Evolutionary conservation across 257 asterid genomes (phyloP), one percentile per base, ranked within the genome.

Genomic region (Thymus mandschuricus): DNA sequence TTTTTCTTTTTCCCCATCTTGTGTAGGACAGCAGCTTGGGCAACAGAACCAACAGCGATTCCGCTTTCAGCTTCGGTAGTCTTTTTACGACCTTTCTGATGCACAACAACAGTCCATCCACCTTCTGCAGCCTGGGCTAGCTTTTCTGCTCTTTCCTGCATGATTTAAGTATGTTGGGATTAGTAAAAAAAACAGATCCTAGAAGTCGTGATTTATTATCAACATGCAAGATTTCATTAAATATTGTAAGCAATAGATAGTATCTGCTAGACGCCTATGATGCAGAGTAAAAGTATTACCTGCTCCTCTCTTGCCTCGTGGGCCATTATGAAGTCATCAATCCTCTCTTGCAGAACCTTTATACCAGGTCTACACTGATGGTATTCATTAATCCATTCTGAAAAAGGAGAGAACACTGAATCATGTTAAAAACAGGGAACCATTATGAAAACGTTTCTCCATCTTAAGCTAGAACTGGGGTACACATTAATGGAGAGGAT

Each of bases 81-180:
- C 89, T 92, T 95, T 75, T 95, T 95, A 83, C 99, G 84, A 58
- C 99, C 98, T 81, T 85, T 95, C 12, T 95, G 96, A 62, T 95
- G 98, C 69, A 84, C 21, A 21, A 21, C 21, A 21, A 95, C 97
- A 1, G 96, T 88, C 97, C 97, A 95, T 69, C 99, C 99, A 76
- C 86, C 98, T 71, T 88, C 98, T 43, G 91, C 98, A 70, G 89
- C 92, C 71, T 76, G 86, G 61, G 92, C 91, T 83, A 88, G 96
- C 76, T 80, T 84, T 81, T 86, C 96, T 62, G 70, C 74, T 81
- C 79, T 92, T 77, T 87, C 21, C 21, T 95, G 94, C 64, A 71
- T 8, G 60, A 28, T 33, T 38, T 58, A 60, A 27, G 69, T 71
- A 45, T 55, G 73, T 66, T 45, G 60, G 30, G 27, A 38, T 11